Evolutionary conservation across 257 asterid species (phyloP).

Genomic region (Catharanthus roseus): DNA sequence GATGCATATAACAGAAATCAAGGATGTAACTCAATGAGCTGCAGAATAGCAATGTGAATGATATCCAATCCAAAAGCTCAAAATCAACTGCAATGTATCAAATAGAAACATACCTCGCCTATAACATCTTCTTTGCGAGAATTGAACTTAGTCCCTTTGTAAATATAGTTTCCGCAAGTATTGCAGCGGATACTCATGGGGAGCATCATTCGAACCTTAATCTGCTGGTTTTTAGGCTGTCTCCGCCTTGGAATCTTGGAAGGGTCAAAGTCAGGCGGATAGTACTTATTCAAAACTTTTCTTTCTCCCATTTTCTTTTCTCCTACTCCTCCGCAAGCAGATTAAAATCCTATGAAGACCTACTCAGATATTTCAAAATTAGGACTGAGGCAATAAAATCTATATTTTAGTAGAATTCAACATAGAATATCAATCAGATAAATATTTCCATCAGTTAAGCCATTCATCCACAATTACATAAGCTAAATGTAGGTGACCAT

Average conservation of each 20-base stretch:
- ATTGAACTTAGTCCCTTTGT: constrained; percentile 81
- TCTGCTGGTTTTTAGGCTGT: constrained; percentile 73
- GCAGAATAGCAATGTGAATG: background rate
- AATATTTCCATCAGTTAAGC: background rate
- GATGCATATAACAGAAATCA: background rate
- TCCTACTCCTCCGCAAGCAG: background rate
- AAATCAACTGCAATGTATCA: background rate
- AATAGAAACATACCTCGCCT: constrained; percentile 46
- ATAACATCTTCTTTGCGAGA: constrained; percentile 78
- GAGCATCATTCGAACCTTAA: constrained; percentile 86
- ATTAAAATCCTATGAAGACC: background rate
- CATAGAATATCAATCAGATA: background rate
- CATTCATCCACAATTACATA: background rate
- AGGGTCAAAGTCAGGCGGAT: constrained; percentile 95
- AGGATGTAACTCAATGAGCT: background rate
- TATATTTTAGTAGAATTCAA: background rate
- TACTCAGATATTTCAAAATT: background rate
- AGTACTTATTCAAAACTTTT: constrained; percentile 80
- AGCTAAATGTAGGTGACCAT: background rate
- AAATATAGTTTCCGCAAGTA: constrained; percentile 78
- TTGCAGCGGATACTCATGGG: constrained; percentile 85
- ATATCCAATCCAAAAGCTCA: background rate
- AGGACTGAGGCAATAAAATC: background rate
- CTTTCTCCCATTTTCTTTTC: constrained; percentile 69
- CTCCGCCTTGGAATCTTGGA: constrained; percentile 80